Evolutionary conservation across 1,284 basidiomycete genomes (phyloP).

Genomic region (Apiotrichum porosum): DNA sequence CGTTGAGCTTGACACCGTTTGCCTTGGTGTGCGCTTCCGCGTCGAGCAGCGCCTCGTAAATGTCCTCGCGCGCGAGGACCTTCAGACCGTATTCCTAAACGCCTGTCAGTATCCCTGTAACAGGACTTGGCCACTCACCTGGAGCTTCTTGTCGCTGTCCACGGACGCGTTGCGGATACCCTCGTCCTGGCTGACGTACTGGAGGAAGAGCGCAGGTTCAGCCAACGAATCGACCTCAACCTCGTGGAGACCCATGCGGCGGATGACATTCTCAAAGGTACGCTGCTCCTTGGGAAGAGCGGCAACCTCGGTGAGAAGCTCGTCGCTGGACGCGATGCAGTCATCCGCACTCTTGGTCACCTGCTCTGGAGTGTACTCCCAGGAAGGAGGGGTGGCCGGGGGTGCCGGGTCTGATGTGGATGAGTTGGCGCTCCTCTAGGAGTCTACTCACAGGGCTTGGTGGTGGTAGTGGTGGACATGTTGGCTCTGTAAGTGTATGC

Average conservation of each 20-base stretch:
- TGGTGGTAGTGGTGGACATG: too few species aligned
- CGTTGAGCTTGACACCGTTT: constrained; percentile 10
- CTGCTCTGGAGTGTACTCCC: constrained; percentile 10
- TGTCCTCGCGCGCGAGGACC: constrained; percentile 14
- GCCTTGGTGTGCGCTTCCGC: constrained; percentile 10
- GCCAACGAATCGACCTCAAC: constrained; percentile 1
- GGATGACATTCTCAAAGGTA: constrained; percentile 14
- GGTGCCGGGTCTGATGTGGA: constrained; percentile 11
- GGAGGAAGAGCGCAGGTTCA: constrained; percentile 12
- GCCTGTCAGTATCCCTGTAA: not conserved
- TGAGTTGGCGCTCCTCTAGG: too few species aligned
- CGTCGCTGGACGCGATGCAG: constrained; percentile 4
- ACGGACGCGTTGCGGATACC: constrained; percentile 13
- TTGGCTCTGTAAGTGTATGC: too few species aligned
- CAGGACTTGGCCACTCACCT: constrained; percentile 1
- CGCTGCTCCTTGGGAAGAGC: constrained; percentile 16
- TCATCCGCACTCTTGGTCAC: constrained; percentile 7
- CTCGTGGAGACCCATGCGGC: constrained; percentile 11
- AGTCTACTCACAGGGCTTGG: too few species aligned
- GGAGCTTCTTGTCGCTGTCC: constrained; percentile 13
- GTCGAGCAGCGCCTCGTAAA: constrained; percentile 16
- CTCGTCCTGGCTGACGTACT: constrained; percentile 16
- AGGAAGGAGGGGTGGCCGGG: constrained; percentile 12
- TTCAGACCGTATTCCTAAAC: constrained; percentile 12
- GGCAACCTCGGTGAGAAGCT: constrained; percentile 9